Conservation (phyloP, 441 rosid species). For the Erodium texanum region DNA sequence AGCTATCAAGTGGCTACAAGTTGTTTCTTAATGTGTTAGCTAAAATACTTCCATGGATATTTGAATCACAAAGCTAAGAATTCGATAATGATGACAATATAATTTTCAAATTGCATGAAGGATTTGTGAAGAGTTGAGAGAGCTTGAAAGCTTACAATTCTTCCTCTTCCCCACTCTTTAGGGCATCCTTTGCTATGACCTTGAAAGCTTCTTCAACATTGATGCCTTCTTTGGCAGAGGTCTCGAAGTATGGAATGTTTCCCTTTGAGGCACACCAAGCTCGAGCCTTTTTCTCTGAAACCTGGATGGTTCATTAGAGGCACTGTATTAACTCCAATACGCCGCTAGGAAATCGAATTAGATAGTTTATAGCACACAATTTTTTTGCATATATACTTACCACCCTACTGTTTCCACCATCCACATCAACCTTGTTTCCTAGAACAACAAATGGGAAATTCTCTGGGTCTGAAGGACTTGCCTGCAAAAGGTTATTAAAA, state of each 20-base stretch:
- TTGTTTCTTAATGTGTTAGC: neutral
- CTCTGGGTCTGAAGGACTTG: conserved; percentile 75
- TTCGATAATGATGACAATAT: neutral
- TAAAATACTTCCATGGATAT: neutral
- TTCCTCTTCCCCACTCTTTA: conserved; percentile 87
- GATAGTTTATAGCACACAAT: neutral
- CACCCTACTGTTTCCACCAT: conserved; percentile 74
- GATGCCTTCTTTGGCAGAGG: conserved; percentile 93
- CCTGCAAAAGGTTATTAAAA: conserved; percentile 34
- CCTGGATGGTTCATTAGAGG: conserved; percentile 33
- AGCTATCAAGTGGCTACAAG: neutral
- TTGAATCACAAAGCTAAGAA: neutral
- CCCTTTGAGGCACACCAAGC: conserved; percentile 99
- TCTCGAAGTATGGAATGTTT: conserved; percentile 93
- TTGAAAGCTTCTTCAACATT: conserved; percentile 97
- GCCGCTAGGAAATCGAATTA: neutral
- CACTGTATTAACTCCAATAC: neutral
- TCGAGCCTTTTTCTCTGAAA: conserved; percentile 87
- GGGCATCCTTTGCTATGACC: conserved; percentile 88
- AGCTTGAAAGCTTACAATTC: conserved; percentile 53
- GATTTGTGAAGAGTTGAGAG: neutral
- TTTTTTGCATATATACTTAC: conserved; percentile 26
- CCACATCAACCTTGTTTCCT: conserved; percentile 63
- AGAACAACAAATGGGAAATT: conserved; percentile 68
- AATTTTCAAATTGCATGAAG: neutral